Percentiles rank a stretch among this genome's conserved stretches.
These are phyloP conservation scores for Falciphora oryzae DNA, from an alignment of 2,329 filamentous ascomycete genomes.

Conservation along the genomic window DNA sequence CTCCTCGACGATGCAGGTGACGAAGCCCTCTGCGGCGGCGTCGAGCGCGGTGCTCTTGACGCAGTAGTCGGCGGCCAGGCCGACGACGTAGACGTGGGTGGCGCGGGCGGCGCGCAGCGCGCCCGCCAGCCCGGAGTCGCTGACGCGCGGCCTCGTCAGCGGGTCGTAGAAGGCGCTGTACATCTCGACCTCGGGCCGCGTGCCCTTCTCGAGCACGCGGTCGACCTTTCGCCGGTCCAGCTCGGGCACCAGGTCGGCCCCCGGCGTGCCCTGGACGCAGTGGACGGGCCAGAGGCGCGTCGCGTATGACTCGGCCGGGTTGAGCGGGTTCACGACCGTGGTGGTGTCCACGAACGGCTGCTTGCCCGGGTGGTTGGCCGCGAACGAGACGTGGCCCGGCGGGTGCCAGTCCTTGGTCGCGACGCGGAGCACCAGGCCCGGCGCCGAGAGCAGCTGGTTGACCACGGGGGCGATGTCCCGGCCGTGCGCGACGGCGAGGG, in stretches of 20 bases:
- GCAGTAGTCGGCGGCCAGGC: constrained; percentile 85
- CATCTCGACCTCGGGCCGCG: constrained; percentile 73
- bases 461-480: constrained; percentile 64
- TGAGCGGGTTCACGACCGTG: constrained; percentile 60
- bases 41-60: constrained; percentile 78
- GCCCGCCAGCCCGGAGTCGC: constrained; percentile 57
- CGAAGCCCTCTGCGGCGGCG: constrained; percentile 69
- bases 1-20: constrained; percentile 70
- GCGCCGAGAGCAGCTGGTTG: constrained; percentile 67
- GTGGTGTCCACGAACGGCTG: constrained; percentile 60
- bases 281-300: constrained; percentile 84
- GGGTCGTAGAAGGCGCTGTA: constrained; percentile 88
- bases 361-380: constrained; percentile 65
- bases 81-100: constrained; percentile 79
- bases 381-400: constrained; percentile 78
- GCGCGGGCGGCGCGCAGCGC: constrained; percentile 52
- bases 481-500: constrained; percentile 74
- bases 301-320: constrained; percentile 55
- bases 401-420: constrained; percentile 96
- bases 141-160: constrained; percentile 55
- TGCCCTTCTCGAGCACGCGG: constrained; percentile 70
- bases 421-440: constrained; percentile 66
- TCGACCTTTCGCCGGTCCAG: constrained; percentile 59
- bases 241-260: constrained; percentile 68
- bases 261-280: constrained; percentile 70